phyloP scores from a whole-genome alignment of 371 early-diverging fungal species.

The Apophysomyces sp. region DNA sequence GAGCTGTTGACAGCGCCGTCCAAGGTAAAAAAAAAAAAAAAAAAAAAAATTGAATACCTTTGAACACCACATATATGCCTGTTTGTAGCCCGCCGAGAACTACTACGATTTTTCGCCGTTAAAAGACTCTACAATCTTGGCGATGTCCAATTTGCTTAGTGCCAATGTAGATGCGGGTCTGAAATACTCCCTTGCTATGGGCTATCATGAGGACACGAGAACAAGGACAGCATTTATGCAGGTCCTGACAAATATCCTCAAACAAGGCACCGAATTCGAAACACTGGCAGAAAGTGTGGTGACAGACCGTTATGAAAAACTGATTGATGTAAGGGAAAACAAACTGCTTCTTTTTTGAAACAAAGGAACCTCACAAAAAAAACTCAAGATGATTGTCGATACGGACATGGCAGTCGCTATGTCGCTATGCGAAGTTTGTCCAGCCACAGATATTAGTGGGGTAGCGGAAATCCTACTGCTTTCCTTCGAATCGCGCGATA shows the following conservation, averaged over 20 bases:
- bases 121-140: conserved; percentile 83
- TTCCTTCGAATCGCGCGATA: conserved; percentile 76
- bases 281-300: conserved; percentile 75
- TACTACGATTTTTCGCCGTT: conserved; percentile 62
- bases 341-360: background rate
- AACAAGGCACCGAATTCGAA: conserved; percentile 85
- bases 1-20: conserved; percentile 12
- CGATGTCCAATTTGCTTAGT: conserved; percentile 84
- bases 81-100: conserved; percentile 1
- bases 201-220: conserved; percentile 89
- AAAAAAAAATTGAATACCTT: background rate
- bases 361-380: background rate
- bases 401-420: conserved; percentile 74
- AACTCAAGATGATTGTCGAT: conserved; percentile 52
- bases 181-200: conserved; percentile 84
- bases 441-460: conserved; percentile 81
- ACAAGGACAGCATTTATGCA: conserved; percentile 89
- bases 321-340: conserved; percentile 60
- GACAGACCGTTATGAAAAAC: conserved; percentile 72
- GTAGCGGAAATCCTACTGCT: conserved; percentile 73
- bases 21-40: background rate
- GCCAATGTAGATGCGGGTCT: conserved; percentile 91
- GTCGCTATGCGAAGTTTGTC: conserved; percentile 85
- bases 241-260: conserved; percentile 86
- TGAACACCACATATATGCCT: background rate